phyloP scores from a whole-genome alignment of 805 yeast genomes.

The Ogataea pignaliae region DNA sequence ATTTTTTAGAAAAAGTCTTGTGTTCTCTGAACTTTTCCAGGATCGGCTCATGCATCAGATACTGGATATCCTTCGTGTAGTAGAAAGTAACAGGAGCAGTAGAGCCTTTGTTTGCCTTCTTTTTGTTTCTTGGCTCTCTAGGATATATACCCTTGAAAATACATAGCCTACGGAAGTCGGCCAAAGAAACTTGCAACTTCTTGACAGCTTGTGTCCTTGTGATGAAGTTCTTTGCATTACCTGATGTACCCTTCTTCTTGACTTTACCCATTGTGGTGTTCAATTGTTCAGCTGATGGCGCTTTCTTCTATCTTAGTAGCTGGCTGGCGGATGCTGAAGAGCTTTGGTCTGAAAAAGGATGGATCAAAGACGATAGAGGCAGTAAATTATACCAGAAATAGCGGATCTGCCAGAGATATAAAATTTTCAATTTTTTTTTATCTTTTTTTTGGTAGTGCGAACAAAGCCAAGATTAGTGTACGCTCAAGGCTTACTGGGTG shows the following conservation, averaged over 20 bases:
- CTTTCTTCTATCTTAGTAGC: background rate
- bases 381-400: too few relatives aligned
- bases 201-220: conserved; percentile 94
- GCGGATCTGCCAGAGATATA: too few relatives aligned
- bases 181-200: conserved; percentile 86
- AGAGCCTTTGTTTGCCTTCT: conserved; percentile 97
- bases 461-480: too few relatives aligned
- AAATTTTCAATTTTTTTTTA: too few relatives aligned
- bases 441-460: too few relatives aligned
- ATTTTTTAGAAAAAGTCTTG: conserved; percentile 87
- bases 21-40: conserved; percentile 90
- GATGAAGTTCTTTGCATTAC: conserved; percentile 88
- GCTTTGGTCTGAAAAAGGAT: too few relatives aligned
- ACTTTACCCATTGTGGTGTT: conserved; percentile 49
- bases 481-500: too few relatives aligned
- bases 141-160: conserved; percentile 98
- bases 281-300: background rate
- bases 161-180: conserved; percentile 95
- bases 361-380: too few relatives aligned
- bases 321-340: background rate
- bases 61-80: conserved; percentile 90
- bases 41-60: conserved; percentile 91
- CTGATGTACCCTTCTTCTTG: conserved; percentile 78
- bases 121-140: conserved; percentile 91
- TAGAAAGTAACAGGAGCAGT: conserved; percentile 94